Conservation (phyloP, 495 filamentous ascomycete genomes). For the Choiromyces venosus region DNA sequence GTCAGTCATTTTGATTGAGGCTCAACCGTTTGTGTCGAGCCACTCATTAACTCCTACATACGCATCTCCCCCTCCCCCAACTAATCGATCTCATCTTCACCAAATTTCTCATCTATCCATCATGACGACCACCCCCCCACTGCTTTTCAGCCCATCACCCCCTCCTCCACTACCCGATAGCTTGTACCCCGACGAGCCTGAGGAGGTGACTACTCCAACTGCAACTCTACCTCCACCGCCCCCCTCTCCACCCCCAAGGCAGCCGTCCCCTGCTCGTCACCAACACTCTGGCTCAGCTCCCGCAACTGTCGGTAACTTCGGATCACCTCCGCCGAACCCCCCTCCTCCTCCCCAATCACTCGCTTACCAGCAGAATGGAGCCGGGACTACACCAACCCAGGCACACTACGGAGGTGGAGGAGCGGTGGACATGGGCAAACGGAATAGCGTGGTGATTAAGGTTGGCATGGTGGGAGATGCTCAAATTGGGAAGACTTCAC, state of each 20-base stretch:
- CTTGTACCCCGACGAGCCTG: not conserved
- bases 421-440: constrained; percentile 38
- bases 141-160: not conserved
- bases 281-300: constrained; percentile 23
- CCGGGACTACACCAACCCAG: constrained; percentile 24
- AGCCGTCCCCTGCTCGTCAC: constrained; percentile 21
- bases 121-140: not conserved
- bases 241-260: constrained; percentile 20
- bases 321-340: constrained; percentile 21
- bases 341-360: constrained; percentile 14
- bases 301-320: constrained; percentile 16
- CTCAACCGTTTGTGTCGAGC: not conserved
- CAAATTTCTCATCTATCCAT: not conserved
- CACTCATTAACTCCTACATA: not conserved
- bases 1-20: not conserved
- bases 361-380: constrained; percentile 22
- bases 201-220: not conserved
- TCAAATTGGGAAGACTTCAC: constrained; percentile 95
- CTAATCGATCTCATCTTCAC: not conserved
- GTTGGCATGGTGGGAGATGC: constrained; percentile 99
- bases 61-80: not conserved
- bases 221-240: constrained; percentile 3
- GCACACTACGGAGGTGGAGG: constrained; percentile 41
- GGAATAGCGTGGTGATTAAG: constrained; percentile 95
- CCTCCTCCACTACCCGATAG: not conserved